Base-by-base conservation (phyloP, 805 yeast genomes). In the Blastobotrys chiropterorum region DNA sequence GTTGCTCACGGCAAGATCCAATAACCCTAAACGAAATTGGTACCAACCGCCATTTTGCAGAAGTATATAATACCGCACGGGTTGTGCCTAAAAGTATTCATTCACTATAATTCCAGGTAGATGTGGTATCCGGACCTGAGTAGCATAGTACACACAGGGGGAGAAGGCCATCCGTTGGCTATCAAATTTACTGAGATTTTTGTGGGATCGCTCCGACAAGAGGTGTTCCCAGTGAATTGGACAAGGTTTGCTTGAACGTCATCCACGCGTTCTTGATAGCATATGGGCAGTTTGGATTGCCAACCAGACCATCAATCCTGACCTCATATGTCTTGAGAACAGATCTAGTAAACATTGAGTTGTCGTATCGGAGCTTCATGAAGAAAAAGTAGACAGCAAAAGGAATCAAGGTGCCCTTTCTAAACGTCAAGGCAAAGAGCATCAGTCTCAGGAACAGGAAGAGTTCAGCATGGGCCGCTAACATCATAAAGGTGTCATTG, bases 341-440 rank as follows among this genome's bases (percentile, higher is more conserved):
- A 56, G 78, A 72, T 69, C 87, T 83, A 51, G 89, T 84, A 71
- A 81, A 82, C 30, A 80, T 72, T 2, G 94, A 85, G 59, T 81
- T 82, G 64, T 88, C 95, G 65, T 75, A 86, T 68, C 96, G 80
- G 52, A 85, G 67, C 68, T 86, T 86, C 68, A 89, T 74, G 71
- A 90, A 90, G 11, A 79, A 52, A 11, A 78, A 64, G 38, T 79
- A 61, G 31, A 85, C 71, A 2, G 80, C 73, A 39, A 70, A 57
- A 48, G 67, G 62, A 49, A 81, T 58, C 77, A 87, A 76, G 38
- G 90, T 82, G 62, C 81, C 79, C 59, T 70, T 74, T 64, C 80
- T 76, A 72, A 81, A 83, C n/a, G 82, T 62, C 39, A 80, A 55
- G 49, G 82, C 50, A 13, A n/a, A 8, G 26, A 43, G 17, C 13